phyloP scores from a whole-genome alignment of 192 early-diverging fungal species.

The Entomortierella parvispora region DNA sequence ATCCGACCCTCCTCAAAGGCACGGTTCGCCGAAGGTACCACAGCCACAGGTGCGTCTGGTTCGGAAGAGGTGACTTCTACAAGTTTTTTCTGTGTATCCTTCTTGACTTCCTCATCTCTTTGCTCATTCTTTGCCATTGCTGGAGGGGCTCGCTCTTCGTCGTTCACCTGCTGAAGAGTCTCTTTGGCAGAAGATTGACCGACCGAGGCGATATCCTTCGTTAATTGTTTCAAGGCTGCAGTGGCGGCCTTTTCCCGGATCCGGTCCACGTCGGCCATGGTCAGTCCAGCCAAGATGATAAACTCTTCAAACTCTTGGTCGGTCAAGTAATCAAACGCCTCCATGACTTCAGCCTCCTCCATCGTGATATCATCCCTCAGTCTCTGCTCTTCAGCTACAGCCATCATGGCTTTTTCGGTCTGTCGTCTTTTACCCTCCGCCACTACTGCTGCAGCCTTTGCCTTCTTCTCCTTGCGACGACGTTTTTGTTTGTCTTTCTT shows the following conservation, averaged over 20 bases:
- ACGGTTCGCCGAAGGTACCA: no score
- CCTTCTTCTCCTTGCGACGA: constrained; percentile 14
- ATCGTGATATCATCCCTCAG: constrained; percentile 6
- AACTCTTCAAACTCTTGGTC: constrained; percentile 47
- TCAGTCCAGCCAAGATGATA: constrained; percentile 33
- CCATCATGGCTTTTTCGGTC: constrained; percentile 3
- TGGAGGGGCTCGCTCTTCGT: no score
- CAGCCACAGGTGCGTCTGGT: not conserved
- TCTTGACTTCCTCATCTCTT: not conserved
- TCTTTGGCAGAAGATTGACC: not conserved
- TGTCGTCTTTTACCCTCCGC: constrained; percentile 28
- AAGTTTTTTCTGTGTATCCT: not conserved
- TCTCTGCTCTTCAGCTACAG: constrained; percentile 11
- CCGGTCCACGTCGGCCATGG: constrained; percentile 32
- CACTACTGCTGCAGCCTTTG: constrained; percentile 21
- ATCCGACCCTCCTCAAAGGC: not conserved
- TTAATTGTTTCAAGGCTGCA: constrained; percentile 26
- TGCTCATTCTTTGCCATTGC: not conserved
- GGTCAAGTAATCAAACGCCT: constrained; percentile 42
- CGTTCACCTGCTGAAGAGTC: not conserved
- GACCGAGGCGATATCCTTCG: constrained; percentile 32
- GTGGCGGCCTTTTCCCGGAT: constrained; percentile 38
- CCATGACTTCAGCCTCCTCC: constrained; percentile 43
- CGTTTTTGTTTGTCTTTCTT: constrained; percentile 12
- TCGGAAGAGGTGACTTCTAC: not conserved